These are phyloP conservation scores for Mycena belliarum DNA, from an alignment of 768 basidiomycete genomes.

Conservation along the genomic window DNA sequence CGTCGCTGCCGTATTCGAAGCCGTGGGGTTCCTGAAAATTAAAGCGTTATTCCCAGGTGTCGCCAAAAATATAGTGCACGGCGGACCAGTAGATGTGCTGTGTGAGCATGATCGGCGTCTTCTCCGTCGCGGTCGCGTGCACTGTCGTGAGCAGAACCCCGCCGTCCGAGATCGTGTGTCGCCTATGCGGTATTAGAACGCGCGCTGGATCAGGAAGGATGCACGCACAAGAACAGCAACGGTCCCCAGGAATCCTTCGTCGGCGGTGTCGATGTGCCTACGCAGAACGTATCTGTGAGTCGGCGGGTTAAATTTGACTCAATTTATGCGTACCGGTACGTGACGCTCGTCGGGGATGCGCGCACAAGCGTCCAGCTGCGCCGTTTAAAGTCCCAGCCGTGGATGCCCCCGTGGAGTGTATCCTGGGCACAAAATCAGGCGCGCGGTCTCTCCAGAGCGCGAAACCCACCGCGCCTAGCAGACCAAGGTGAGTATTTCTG, in stretches of 20 bases:
- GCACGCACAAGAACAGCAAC: constrained; percentile 42
- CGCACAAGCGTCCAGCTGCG: constrained; percentile 54
- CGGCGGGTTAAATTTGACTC: background rate
- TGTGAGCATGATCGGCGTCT: constrained; percentile 60
- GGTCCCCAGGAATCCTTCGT: constrained; percentile 56
- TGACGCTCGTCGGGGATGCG: constrained; percentile 46
- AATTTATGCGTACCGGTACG: constrained; percentile 34
- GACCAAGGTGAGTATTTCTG: too few relatives aligned
- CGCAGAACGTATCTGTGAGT: too few relatives aligned
- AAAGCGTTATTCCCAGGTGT: too few relatives aligned
- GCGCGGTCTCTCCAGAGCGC: background rate
- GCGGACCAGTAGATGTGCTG: constrained; percentile 61
- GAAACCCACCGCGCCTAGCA: constrained; percentile 28
- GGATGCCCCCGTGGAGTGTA: constrained; percentile 56
- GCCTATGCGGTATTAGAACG: constrained; percentile 32
- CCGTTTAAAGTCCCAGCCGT: constrained; percentile 60
- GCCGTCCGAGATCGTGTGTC: constrained; percentile 46
- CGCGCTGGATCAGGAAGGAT: background rate
- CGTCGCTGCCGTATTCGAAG: constrained; percentile 42
- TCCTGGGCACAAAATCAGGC: constrained; percentile 27
- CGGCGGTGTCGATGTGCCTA: constrained; percentile 50
- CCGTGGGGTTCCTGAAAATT: constrained; percentile 50
- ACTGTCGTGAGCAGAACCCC: constrained; percentile 44
- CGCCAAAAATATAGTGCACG: too few relatives aligned
- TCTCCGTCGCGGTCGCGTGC: constrained; percentile 47